A percentile compares a stretch with the other conserved stretches of the same genome.
Conservation (phyloP, 139 green algal species). For the Zygnema cylindricum region DNA sequence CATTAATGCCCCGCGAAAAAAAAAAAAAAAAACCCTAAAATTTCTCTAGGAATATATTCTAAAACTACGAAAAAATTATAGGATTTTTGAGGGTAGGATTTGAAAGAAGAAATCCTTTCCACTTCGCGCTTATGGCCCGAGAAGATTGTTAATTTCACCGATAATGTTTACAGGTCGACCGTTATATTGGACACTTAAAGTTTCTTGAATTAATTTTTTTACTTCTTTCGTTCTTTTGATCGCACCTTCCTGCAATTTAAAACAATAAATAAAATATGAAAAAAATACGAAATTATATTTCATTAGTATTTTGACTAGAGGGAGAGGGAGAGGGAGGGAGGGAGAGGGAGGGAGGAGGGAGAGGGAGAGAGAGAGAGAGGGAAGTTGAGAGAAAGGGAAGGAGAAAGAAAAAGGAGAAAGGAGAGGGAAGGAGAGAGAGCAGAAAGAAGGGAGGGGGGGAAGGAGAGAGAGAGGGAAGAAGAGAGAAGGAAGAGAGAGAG, state of each 20-base stretch:
- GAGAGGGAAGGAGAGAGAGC: not conserved
- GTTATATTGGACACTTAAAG: constrained; percentile 16
- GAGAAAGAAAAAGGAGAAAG: not conserved
- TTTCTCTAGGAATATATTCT: too few relatives aligned
- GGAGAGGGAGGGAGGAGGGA: not conserved
- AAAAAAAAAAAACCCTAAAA: too few relatives aligned
- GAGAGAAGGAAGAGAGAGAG: not conserved
- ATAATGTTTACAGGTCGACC: constrained; percentile 60
- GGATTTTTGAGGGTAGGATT: too few relatives aligned
- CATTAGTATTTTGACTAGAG: not conserved
- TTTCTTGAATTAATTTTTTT: constrained; percentile 35
- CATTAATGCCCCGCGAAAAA: too few relatives aligned
- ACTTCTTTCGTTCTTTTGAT: constrained; percentile 29
- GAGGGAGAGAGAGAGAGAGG: not conserved
- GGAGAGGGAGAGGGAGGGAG: not conserved
- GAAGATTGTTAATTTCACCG: constrained; percentile 59
- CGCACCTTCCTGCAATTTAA: not conserved
- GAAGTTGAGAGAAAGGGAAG: not conserved
- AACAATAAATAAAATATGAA: not conserved
- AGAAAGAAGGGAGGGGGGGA: not conserved
- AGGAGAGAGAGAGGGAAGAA: not conserved
- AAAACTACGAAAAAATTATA: too few relatives aligned
- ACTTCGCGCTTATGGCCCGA: not conserved
- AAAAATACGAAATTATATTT: not conserved
- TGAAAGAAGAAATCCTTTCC: too few relatives aligned